Percentiles rank a stretch among this genome's conserved stretches.
Evolutionary conservation across 768 basidiomycete species (phyloP).

Genomic region (Rhodocollybia butyracea): DNA sequence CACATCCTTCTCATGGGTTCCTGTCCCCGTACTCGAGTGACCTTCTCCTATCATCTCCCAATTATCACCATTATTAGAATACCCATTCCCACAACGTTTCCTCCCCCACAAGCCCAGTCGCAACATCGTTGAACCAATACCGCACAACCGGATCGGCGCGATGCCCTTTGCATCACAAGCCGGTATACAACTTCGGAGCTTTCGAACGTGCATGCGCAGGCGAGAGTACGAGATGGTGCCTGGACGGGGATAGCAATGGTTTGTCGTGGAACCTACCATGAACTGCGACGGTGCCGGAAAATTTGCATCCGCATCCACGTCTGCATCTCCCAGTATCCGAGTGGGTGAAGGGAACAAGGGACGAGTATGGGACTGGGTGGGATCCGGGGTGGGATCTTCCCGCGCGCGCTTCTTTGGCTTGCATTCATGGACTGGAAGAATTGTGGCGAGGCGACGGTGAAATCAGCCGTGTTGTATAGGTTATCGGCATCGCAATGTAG

Average conservation of each 20-base stretch:
- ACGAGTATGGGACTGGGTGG: background rate
- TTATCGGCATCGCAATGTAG: slow-evolving; percentile 1
- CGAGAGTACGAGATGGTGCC: background rate
- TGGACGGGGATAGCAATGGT: slow-evolving; percentile 3
- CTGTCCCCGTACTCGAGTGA: too few species aligned
- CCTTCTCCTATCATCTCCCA: background rate
- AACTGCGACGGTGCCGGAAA: background rate
- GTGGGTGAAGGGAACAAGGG: background rate
- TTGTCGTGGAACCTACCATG: background rate
- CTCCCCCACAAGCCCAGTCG: background rate
- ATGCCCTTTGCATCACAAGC: background rate
- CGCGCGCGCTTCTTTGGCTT: background rate
- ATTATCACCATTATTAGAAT: background rate
- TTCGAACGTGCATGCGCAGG: background rate
- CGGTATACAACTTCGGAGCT: background rate
- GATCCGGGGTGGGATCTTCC: background rate
- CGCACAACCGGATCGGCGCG: background rate
- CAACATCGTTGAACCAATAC: slow-evolving; percentile 3
- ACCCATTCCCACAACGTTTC: slow-evolving; percentile 4
- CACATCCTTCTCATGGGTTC: background rate
- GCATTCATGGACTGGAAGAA: slow-evolving; percentile 1
- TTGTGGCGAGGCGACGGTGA: background rate
- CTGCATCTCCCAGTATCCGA: background rate
- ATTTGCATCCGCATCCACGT: background rate
- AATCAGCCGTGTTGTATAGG: slow-evolving; percentile 3